Base-by-base conservation (phyloP, 2,329 filamentous ascomycete species). In the Huntiella abstrusa region DNA sequence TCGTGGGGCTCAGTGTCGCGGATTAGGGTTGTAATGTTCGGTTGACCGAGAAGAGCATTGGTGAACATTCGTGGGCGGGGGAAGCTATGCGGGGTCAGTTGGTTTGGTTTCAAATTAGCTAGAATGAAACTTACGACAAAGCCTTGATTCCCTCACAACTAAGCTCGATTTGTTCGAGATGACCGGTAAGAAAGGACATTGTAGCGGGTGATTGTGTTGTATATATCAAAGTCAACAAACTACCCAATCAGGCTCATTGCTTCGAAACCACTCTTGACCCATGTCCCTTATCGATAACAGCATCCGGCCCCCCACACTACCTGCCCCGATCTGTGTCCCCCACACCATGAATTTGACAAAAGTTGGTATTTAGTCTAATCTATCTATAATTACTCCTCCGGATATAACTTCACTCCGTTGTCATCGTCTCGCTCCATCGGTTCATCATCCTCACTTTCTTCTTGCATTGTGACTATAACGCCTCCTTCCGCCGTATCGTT, bases 1-100 rank as follows among this genome's bases (percentile, higher is more conserved):
- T 98, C 91, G 64, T 96, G 88, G 16, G 81, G 66, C 62, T 98
- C 91, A 3, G 88, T 95, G 60, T 98, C 91, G 51, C 91, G 83
- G 56, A 98, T 95, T 41, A 98, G 68, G 10, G 83, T 75, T 3
- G 91, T 96, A 54, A 98, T 96, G 61, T 98, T 91, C 61, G 87
- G 80, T 53, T 78, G 78, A 48, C 80, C 78, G 42, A 96, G 77
- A 35, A 98, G 72, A 33, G 91, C 86, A 60, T 93, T 95, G 54
- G 87, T 91, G 64, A 96, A 98, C 57, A 91, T 86, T 56, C 84
- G 92, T n/a, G 88, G 84, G 2, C 75, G 75, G 36, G 84, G 84
- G 55, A 96, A 96, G 33, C 85, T 92, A 53, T 11, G 15, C 19
- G 17, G 34, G 13, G 22, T 16, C 47, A 52, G 47, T 50, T 38